A percentile compares a stretch with the other conserved stretches of the same genome.
Conservation (phyloP, 164 flowering plant genomes). For the Kalanchoe fedtschenkoi region DNA sequence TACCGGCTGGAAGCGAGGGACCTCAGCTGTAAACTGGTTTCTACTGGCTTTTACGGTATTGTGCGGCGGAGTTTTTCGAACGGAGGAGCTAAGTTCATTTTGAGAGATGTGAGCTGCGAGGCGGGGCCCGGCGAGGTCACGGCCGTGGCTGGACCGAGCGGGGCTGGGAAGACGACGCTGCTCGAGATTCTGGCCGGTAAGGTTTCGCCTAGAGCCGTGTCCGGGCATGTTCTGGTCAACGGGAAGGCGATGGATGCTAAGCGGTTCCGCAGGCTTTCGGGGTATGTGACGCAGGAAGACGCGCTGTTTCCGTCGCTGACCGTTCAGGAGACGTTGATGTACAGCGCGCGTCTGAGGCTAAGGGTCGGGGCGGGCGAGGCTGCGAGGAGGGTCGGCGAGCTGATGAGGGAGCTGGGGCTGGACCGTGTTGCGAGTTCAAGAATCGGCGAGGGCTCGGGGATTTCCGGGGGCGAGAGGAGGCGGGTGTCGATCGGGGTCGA, state of each 20-base stretch:
- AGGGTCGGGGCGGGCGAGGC: slow-evolving; percentile 28
- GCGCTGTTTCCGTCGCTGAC: slow-evolving; percentile 68
- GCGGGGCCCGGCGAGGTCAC: slow-evolving; percentile 15
- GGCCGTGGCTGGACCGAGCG: slow-evolving; percentile 65
- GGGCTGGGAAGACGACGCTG: slow-evolving; percentile 82
- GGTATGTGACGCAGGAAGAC: slow-evolving; percentile 80
- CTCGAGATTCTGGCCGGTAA: slow-evolving; percentile 59
- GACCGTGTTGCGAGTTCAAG: slow-evolving; percentile 50
- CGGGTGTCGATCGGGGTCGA: slow-evolving; percentile 84
- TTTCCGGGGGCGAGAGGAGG: slow-evolving; percentile 85
- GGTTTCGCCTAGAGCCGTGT: slow-evolving; percentile 19
- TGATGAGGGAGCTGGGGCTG: slow-evolving; percentile 66
- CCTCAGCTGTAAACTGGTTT: not conserved
- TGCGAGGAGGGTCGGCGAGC: slow-evolving; percentile 27
- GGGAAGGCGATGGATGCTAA: slow-evolving; percentile 28
- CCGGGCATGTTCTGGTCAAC: slow-evolving; percentile 56
- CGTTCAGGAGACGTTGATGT: slow-evolving; percentile 73
- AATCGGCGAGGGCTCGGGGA: slow-evolving; percentile 47
- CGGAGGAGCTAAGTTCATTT: not conserved
- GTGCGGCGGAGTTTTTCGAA: not conserved
- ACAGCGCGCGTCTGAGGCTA: slow-evolving; percentile 64
- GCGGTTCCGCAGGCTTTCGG: slow-evolving; percentile 43
- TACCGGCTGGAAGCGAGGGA: not conserved
- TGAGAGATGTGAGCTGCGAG: slow-evolving; percentile 9
- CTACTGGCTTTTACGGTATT: not conserved